Evolutionary conservation across 805 yeast genomes (phyloP).

Genomic region (Candida montana): DNA sequence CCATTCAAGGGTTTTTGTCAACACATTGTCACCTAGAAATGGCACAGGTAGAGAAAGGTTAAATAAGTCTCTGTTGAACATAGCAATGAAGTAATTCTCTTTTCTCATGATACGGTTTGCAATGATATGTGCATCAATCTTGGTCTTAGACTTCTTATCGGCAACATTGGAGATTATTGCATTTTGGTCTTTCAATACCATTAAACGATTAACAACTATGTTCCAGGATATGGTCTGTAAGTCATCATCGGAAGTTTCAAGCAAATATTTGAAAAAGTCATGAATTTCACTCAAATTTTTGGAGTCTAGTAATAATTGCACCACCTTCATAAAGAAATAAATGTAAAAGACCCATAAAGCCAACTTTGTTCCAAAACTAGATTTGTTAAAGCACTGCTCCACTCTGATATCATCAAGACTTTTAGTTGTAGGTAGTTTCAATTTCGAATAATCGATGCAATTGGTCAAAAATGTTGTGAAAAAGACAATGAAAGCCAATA

Average conservation of each 20-base stretch:
- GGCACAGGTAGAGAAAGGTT: constrained; percentile 60
- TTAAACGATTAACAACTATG: constrained; percentile 68
- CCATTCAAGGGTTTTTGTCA: constrained; percentile 93
- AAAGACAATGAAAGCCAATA: constrained; percentile 72
- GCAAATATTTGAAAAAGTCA: constrained; percentile 67
- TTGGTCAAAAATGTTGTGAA: constrained; percentile 74
- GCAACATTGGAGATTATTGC: constrained; percentile 45
- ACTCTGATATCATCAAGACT: constrained; percentile 29
- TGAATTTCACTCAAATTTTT: constrained; percentile 67
- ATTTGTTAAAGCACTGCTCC: constrained; percentile 36
- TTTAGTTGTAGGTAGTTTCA: constrained; percentile 27
- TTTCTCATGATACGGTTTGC: constrained; percentile 95
- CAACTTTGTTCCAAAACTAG: constrained; percentile 50
- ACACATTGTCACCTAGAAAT: constrained; percentile 33
- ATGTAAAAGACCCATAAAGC: constrained; percentile 56
- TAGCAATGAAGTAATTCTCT: constrained; percentile 89
- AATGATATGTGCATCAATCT: constrained; percentile 87
- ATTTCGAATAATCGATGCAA: constrained; percentile 66
- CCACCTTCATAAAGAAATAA: constrained; percentile 45
- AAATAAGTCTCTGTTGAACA: constrained; percentile 72
- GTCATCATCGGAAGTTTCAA: constrained; percentile 73
- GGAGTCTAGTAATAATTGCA: constrained; percentile 57
- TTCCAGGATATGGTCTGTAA: constrained; percentile 94
- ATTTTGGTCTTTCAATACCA: constrained; percentile 74
- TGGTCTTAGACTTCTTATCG: constrained; percentile 63